Evolutionary conservation across 2,329 filamentous ascomycete genomes (phyloP), one percentile per base, ranked within the genome.

Genomic region (Cladosporium sphaerospermum): DNA sequence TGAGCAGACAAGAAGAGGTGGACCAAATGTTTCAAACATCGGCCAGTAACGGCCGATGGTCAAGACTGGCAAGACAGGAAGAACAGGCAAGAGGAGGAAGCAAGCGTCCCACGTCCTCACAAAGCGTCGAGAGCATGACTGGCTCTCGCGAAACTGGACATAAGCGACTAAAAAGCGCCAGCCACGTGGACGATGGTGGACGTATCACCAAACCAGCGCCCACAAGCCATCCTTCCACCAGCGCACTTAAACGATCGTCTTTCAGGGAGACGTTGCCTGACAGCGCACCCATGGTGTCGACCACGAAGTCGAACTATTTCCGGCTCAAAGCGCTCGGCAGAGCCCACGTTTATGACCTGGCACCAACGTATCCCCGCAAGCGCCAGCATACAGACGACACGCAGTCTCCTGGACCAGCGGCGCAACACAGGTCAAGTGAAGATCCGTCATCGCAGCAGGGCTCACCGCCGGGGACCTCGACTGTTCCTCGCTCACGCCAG

Each of bases 281-380:
- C n/a, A 45, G 28, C 62, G 64, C 36, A 61, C 70, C 39, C 18
- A 44, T 56, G 34, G 51, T 55, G n/a, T 73, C 75, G 60, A 72
- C 71, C 3, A 78, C 76, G 0, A 68, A 72, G 28, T 73, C 75
- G 0, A 74, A 75, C 47, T 80, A 77, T 62, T 80, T 79, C 66
- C 66, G 70, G 41, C 66, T 79, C 31, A 75, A 75, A 50, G 75
- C 76, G 1, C 64, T 73, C 59, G 77, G 77, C 8, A 64, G 78
- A 43, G 70, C 75, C 53, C 66, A 68, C n/a, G 32, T 44, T 9
- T 53, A 53, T 36, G 43, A 45, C 8, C 43, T 53, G 9, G 50
- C 50, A 5, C 50, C 50, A 7, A 53, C 50, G 1, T 16, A 45
- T 16, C 36, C 50, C 11, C 31, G 43, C 11, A 53, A 53, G 43